Evolutionary conservation across 2,329 filamentous ascomycete species (phyloP), one percentile per base, ranked within the genome.

Genomic region (Fusarium compactum): DNA sequence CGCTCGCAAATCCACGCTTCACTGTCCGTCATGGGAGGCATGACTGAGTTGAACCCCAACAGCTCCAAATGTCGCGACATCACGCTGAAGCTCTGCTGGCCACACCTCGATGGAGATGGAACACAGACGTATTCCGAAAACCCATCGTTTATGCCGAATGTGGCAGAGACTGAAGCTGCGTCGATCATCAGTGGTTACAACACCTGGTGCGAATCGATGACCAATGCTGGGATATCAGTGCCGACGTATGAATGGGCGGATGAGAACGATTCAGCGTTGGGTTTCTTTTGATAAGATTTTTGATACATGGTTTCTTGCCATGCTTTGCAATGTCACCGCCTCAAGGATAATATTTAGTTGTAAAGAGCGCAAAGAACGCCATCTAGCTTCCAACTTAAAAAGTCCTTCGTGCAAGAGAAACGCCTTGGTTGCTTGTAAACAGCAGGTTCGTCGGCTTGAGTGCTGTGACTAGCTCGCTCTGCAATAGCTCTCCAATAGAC

Each of bases 51-150:
- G 5, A 72, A 65, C n/a, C 57, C 69, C 7, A 72, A 72, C 34
- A 70, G 69, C 30, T 62, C 69, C 4, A 72, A 72, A 43, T 72
- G 69, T 14, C 69, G 69, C 12, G 69, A 71, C 2, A 71, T 72
- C 2, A 67, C 65, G 7, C 69, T 72, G 12, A 70, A 67, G 41
- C 45, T 72, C 2, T 69, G 69, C 62, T 72, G 69, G 69, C 65
- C 69, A 11, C 55, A 72, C 8, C 27, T 72, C 5, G 32, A 69
- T 2, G 61, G 66, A 30, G 68, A 71, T 5, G 55, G 43, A 14
- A 22, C 59, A 4, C 67, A 40, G 3, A n/a, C 51, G 1, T 69
- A 69, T 16, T 32, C n/a, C 2, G 67, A 69, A 2, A 69, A 51
- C 8, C 18, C 65, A 6, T 16, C 48, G 0, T 66, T 71, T 6